Evolutionary conservation across 106 monocot species (phyloP).

Genomic region (Allium sativum): DNA sequence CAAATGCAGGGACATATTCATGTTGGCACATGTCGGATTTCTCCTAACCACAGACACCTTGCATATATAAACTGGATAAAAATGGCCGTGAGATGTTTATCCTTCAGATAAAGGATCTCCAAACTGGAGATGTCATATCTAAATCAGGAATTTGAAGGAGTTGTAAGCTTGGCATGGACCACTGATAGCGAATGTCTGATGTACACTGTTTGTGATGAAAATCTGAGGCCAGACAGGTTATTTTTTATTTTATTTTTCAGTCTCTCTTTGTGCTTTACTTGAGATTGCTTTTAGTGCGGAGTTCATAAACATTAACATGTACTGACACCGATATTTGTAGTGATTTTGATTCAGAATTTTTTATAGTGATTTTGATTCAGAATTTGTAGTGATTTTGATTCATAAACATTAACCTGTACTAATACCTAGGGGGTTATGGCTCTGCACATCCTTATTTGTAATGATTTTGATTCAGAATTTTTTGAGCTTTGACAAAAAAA

Average conservation of each 20-base stretch:
- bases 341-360: too few species aligned
- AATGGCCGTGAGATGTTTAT: constrained; percentile 60
- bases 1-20: constrained; percentile 99
- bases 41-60: constrained; percentile 75
- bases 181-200: constrained; percentile 40
- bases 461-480: too few species aligned
- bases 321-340: too few species aligned
- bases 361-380: too few species aligned
- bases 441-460: too few species aligned
- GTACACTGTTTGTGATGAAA: constrained; percentile 82
- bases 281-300: too few species aligned
- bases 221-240: constrained; percentile 73
- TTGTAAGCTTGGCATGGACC: constrained; percentile 85
- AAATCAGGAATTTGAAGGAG: constrained; percentile 35
- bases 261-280: too few species aligned
- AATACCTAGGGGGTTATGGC: too few species aligned
- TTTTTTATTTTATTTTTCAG: constrained; percentile 11
- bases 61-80: constrained; percentile 86
- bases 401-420: too few species aligned
- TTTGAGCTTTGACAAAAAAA: too few species aligned
- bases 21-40: constrained; percentile 77
- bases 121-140: constrained; percentile 30
- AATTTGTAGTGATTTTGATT: too few species aligned
- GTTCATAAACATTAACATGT: too few species aligned
- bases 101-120: constrained; percentile 74